These are phyloP conservation scores for Teunomyces pallodes DNA, from an alignment of 805 yeast genomes.

Conservation along the genomic window DNA sequence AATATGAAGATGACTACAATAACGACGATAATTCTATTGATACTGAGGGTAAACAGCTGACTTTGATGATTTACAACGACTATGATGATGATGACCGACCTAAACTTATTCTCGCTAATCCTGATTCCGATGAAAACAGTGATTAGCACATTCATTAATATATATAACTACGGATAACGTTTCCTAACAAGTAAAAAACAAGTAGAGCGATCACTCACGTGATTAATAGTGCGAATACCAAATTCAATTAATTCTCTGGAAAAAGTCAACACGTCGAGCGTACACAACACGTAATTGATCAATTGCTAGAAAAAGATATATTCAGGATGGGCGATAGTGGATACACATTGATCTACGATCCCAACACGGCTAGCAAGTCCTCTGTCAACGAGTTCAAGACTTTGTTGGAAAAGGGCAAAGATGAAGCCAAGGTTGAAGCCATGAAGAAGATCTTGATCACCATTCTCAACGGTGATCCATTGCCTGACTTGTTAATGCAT, in stretches of 20 bases:
- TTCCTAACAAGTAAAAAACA: background rate
- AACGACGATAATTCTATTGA: constrained; percentile 12
- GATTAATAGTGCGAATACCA: constrained; percentile 3
- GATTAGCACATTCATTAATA: background rate
- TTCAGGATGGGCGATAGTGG: constrained; percentile 37
- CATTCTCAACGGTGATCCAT: constrained; percentile 88
- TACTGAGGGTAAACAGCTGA: constrained; percentile 7
- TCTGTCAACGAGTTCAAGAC: constrained; percentile 71
- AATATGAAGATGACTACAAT: constrained; percentile 21
- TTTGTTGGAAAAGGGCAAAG: constrained; percentile 83
- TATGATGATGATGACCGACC: constrained; percentile 33
- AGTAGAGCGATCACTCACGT: background rate
- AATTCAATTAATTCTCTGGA: background rate
- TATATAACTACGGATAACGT: too few relatives aligned
- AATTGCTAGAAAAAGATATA: background rate
- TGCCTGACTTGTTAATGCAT: constrained; percentile 94
- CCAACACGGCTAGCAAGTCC: constrained; percentile 60
- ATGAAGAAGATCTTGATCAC: constrained; percentile 85
- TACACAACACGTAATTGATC: constrained; percentile 3
- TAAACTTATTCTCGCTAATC: constrained; percentile 56
- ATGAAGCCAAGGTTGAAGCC: constrained; percentile 80
- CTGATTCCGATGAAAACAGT: constrained; percentile 41
- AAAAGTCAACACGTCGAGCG: constrained; percentile 10
- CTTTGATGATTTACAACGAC: constrained; percentile 4
- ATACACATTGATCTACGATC: constrained; percentile 80